Conservation (phyloP, 352 stramenopile genomes). For the Phytopythium kandeliae region DNA sequence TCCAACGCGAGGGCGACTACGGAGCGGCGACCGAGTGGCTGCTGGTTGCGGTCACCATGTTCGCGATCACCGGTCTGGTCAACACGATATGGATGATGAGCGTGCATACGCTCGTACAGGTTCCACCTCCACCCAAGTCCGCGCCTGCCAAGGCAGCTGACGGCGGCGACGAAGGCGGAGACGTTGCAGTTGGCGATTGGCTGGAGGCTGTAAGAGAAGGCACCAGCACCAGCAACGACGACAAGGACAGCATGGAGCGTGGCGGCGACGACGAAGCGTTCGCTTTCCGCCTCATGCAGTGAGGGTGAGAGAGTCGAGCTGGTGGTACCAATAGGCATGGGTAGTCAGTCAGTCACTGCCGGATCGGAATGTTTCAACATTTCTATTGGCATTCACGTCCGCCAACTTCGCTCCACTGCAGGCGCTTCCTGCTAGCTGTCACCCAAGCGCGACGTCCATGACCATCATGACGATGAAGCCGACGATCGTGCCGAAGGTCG, state of each 20-base stretch:
- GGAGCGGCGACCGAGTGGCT: conserved; percentile 32
- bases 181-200: neutral
- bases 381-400: neutral
- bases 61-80: conserved; percentile 44
- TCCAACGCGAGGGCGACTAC: conserved; percentile 27
- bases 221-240: neutral
- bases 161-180: neutral
- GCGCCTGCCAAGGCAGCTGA: neutral
- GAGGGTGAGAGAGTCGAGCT: conserved; percentile 6
- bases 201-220: neutral
- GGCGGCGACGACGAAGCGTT: conserved; percentile 18
- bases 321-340: too few relatives aligned
- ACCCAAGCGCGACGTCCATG: conserved; percentile 84
- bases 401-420: neutral
- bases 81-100: conserved; percentile 43
- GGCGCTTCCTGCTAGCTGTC: neutral
- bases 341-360: too few relatives aligned
- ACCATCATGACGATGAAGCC: conserved; percentile 92
- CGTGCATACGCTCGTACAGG: conserved; percentile 6
- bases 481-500: conserved; percentile 80
- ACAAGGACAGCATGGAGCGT: neutral
- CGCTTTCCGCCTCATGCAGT: conserved; percentile 48
- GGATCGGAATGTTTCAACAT: neutral
- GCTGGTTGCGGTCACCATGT: conserved; percentile 27
- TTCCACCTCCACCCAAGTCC: conserved; percentile 1